Evolutionary conservation across 768 basidiomycete species (phyloP).

Genomic region (Rhodotorula babjevae): DNA sequence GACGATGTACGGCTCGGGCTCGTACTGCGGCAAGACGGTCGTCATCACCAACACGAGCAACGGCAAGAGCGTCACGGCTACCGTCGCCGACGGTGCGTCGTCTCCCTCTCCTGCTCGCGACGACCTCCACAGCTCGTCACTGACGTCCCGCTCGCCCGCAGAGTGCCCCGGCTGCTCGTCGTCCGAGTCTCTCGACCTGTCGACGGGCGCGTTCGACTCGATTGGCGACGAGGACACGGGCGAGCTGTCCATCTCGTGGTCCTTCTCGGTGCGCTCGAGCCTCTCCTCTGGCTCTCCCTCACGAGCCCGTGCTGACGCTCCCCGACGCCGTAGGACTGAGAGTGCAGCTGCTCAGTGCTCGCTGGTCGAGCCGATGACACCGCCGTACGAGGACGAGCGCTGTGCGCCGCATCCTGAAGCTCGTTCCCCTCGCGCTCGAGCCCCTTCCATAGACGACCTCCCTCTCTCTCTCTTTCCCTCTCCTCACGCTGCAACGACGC

Average conservation of each 20-base stretch:
- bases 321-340: neutral
- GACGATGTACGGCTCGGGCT: conserved; percentile 51
- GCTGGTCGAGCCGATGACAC: neutral
- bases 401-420: too few species aligned
- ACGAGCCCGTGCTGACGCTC: neutral
- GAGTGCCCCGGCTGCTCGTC: conserved; percentile 12
- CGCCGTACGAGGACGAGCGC: too few species aligned
- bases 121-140: too few species aligned
- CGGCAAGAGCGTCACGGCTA: conserved; percentile 18
- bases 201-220: conserved; percentile 28
- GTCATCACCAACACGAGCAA: conserved; percentile 33
- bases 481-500: neutral
- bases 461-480: neutral
- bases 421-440: neutral
- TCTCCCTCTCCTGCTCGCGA: too few species aligned
- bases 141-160: neutral
- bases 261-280: neutral
- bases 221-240: conserved; percentile 29
- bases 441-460: neutral
- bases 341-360: neutral
- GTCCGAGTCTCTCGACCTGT: conserved; percentile 23
- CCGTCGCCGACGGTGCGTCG: conserved; percentile 20
- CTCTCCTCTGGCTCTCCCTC: neutral
- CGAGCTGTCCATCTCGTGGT: conserved; percentile 18
- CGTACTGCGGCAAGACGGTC: conserved; percentile 25